Evolutionary conservation across 352 stramenopile species (phyloP).

Genomic region (Synura sp.): DNA sequence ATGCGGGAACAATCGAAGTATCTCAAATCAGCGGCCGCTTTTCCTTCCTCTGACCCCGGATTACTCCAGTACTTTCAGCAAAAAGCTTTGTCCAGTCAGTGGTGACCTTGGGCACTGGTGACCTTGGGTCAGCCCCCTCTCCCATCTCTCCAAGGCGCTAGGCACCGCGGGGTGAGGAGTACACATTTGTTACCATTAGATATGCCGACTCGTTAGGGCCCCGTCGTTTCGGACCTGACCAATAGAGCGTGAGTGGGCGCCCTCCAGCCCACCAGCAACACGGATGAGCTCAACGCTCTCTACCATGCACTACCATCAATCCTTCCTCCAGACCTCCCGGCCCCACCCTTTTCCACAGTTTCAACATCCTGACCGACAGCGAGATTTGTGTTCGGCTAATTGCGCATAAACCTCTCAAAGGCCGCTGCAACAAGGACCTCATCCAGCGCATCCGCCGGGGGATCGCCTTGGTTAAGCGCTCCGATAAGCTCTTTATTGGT

Average conservation of each 20-base stretch:
- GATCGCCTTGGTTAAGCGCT: slow-evolving; percentile 18
- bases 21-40: not conserved
- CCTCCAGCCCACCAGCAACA: no score
- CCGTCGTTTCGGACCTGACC: not conserved
- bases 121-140: no score
- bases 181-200: not conserved
- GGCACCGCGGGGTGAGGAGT: slow-evolving; percentile 4
- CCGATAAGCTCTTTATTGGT: not conserved
- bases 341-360: not conserved
- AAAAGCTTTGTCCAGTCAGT: slow-evolving; percentile 14
- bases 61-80: no score
- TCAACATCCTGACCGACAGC: slow-evolving; percentile 18
- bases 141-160: not conserved
- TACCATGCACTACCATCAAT: slow-evolving; percentile 6
- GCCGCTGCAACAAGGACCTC: slow-evolving; percentile 11
- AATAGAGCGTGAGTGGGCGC: slow-evolving; percentile 16
- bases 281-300: not conserved
- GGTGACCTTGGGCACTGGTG: not conserved
- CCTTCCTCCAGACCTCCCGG: slow-evolving; percentile 11
- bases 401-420: slow-evolving; percentile 1
- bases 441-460: no score
- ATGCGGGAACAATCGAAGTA: not conserved
- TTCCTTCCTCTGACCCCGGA: no score
- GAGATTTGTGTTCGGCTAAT: no score
- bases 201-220: slow-evolving; percentile 11